A percentile compares a stretch with the other conserved stretches of the same genome.
Conservation (phyloP, 2,329 filamentous ascomycete genomes). For the Dactylella cylindrospora region DNA sequence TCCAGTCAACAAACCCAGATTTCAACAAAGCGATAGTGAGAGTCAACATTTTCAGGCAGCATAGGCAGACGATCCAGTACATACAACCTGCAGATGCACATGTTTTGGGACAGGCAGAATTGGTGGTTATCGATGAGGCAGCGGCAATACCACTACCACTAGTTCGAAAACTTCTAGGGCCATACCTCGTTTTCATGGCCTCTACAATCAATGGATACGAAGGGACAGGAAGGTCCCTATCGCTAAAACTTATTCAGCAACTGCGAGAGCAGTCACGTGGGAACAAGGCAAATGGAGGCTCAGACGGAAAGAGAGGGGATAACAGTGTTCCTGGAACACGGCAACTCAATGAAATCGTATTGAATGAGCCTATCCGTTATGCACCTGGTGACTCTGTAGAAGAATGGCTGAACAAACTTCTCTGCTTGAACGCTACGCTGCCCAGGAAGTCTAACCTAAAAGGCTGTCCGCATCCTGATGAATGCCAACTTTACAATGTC, state of each 20-base stretch:
- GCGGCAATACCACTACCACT: constrained; percentile 92
- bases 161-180: constrained; percentile 90
- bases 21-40: constrained; percentile 99
- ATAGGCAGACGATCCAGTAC: constrained; percentile 97
- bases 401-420: constrained; percentile 90
- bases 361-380: constrained; percentile 93
- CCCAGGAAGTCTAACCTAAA: constrained; percentile 71
- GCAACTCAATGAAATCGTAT: constrained; percentile 84
- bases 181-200: constrained; percentile 98
- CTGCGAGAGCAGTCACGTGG: constrained; percentile 86
- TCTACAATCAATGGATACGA: constrained; percentile 99
- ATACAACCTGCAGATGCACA: constrained; percentile 96
- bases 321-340: constrained; percentile 67
- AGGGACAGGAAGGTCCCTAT: constrained; percentile 90
- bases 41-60: constrained; percentile 91
- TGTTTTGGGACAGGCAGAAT: constrained; percentile 88
- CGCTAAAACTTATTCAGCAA: constrained; percentile 94
- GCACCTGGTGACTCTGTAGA: constrained; percentile 87
- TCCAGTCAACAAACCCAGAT: constrained; percentile 95
- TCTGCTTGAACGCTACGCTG: constrained; percentile 90
- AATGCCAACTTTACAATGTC: constrained; percentile 89
- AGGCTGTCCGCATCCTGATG: constrained; percentile 83
- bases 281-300: constrained; percentile 55
- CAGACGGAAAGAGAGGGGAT: constrained; percentile 65
- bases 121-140: constrained; percentile 95